Percentiles rank a stretch among this genome's conserved stretches.
These are phyloP conservation scores for Citrus mangshanensis DNA, from an alignment of 345 rosid species.

Conservation along the genomic window DNA sequence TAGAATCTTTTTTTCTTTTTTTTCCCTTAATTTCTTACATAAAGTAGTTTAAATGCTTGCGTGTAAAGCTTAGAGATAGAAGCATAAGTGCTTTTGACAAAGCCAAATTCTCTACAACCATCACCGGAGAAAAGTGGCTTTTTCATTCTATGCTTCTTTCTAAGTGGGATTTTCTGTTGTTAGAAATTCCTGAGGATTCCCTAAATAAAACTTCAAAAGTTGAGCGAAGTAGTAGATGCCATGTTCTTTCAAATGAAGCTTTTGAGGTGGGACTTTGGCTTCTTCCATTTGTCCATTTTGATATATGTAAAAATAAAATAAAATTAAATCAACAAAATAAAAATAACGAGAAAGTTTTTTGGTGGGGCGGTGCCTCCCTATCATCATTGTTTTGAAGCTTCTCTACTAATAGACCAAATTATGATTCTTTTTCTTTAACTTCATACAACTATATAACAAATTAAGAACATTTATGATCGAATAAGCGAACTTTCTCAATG, in stretches of 20 bases:
- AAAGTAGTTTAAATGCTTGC: conserved; percentile 38
- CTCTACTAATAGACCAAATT: background rate
- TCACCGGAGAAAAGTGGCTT: conserved; percentile 38
- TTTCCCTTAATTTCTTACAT: background rate
- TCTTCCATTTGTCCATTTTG: conserved; percentile 21
- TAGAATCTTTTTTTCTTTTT: conserved; percentile 10
- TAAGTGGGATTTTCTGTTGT: conserved; percentile 32
- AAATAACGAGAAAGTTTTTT: background rate
- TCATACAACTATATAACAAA: background rate
- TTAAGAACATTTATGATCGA: background rate
- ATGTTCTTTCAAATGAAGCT: conserved; percentile 27
- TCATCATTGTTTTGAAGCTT: conserved; percentile 1
- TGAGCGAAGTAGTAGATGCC: conserved; percentile 23
- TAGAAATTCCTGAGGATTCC: conserved; percentile 39
- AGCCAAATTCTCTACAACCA: conserved; percentile 33
- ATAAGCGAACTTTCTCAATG: background rate
- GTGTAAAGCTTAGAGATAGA: conserved; percentile 32
- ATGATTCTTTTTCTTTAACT: background rate
- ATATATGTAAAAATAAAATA: background rate
- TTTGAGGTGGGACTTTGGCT: conserved; percentile 42
- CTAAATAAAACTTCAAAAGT: conserved; percentile 22
- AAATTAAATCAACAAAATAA: background rate
- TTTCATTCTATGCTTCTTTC: conserved; percentile 13
- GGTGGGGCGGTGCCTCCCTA: conserved; percentile 35
- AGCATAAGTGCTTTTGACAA: conserved; percentile 31